Base-by-base conservation (phyloP, 2,329 filamentous ascomycete genomes). In the Xylaria sp. region DNA sequence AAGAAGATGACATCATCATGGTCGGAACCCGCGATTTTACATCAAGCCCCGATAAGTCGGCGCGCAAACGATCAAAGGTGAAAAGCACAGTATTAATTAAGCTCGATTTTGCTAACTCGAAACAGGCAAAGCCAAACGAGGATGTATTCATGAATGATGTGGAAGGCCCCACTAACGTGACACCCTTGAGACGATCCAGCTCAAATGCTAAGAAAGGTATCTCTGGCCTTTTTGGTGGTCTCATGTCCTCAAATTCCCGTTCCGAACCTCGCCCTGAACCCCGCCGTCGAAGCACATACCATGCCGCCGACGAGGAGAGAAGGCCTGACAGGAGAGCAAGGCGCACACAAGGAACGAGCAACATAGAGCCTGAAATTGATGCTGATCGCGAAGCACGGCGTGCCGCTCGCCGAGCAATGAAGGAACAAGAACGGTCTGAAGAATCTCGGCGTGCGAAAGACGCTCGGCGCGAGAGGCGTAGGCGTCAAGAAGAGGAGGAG, bases 191-290 rank as follows among this genome's bases (percentile, higher is more conserved):
- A 74, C 86, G 90, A 54, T 86, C 88, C 42, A 87, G 85, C 70
- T 90, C 90, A 3, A 86, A 81, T 61, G 83, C 88, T 2, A 90
- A 87, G 76, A 91, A 89, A 74, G 85, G 84, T 3, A 77, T 90
- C 27, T 82, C 85, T 29, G 85, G 87, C 31, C 81, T 93, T 5
- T 89, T 94, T 70, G 87, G 88, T 57, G 87, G 87, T 33, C 77
- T 90, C 15, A 79, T 78, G 64, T 84, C 73, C 7, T 71, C 83
- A 68, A 82, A 82, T 55, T 78, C 83, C 9, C 83, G 81, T 68
- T 72, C 81, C 13, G 82, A 84, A 49, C 69, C 73, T 6, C 79
- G 81, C 67, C 72, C 81, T 15, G 82, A 84, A 50, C 77, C 78
- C 49, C 83, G 83, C 36, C 85, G 86, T 13, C 83, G 85, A 22